These are phyloP conservation scores for Massarina eburnea DNA, from an alignment of 2,329 filamentous ascomycete genomes.

Conservation along the genomic window DNA sequence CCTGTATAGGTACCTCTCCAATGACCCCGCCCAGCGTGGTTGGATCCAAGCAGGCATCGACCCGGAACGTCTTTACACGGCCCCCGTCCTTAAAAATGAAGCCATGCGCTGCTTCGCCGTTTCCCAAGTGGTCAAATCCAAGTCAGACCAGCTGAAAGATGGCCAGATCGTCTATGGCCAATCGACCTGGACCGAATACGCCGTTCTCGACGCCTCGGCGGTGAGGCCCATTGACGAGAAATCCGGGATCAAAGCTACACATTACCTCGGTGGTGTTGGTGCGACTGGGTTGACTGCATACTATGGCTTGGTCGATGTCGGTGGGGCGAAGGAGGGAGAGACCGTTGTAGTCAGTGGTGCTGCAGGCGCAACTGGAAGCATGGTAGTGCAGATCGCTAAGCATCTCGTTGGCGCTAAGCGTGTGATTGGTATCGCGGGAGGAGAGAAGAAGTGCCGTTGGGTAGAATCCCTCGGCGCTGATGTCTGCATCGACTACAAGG, in stretches of 20 bases:
- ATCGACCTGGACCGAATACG: slow-evolving; percentile 67
- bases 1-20: slow-evolving; percentile 44
- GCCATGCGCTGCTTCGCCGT: slow-evolving; percentile 67
- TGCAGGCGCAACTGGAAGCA: slow-evolving; percentile 74
- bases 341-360: slow-evolving; percentile 76
- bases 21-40: slow-evolving; percentile 56
- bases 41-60: slow-evolving; percentile 50
- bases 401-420: slow-evolving; percentile 50
- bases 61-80: slow-evolving; percentile 50
- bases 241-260: slow-evolving; percentile 44
- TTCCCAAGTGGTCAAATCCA: slow-evolving; percentile 62
- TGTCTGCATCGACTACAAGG: slow-evolving; percentile 59
- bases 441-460: slow-evolving; percentile 55
- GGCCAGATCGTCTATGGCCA: slow-evolving; percentile 60
- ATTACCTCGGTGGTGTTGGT: slow-evolving; percentile 52
- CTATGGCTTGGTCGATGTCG: slow-evolving; percentile 71
- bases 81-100: slow-evolving; percentile 47
- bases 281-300: slow-evolving; percentile 69
- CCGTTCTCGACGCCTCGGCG: slow-evolving; percentile 49
- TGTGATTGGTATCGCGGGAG: slow-evolving; percentile 57
- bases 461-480: slow-evolving; percentile 56
- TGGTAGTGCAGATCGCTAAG: slow-evolving; percentile 63
- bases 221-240: slow-evolving; percentile 33
- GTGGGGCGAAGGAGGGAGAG: slow-evolving; percentile 65
- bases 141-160: slow-evolving; percentile 53